Evolutionary conservation across 768 basidiomycete genomes (phyloP), one percentile per base, ranked within the genome.

Genomic region (Boletus rex-veris): DNA sequence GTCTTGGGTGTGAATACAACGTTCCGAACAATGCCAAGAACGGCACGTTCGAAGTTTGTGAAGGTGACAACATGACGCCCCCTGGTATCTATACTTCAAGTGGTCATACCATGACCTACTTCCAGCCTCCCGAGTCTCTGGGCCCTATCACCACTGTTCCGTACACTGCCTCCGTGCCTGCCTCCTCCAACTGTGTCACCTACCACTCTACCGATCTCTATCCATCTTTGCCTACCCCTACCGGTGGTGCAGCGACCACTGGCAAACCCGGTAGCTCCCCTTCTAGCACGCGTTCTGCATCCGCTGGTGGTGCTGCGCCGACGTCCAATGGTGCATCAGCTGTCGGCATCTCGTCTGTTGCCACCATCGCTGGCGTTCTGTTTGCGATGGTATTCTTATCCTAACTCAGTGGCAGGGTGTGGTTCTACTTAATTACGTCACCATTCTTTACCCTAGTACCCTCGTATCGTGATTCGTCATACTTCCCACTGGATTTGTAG

Each of bases 1-100:
- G 84, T 53, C 84, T 90, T 47, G 90, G 91, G 10, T 85, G 86
- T 60, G 63, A 57, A 3, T 90, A 83, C 75, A 92, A 90, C 66
- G 84, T 80, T 16, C 90, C 90, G 15, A 82, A 79, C 67, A 69
- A 74, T 33, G 85, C 86, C 35, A 66, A 77, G 45, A 73, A 83
- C 42, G 80, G 78, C 28, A 73, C 74, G 0, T 92, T 88, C 71
- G 80, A 83, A 53, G 71, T 76, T 8, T 92, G 90, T 72, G 64
- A 79, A 9, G 82, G 83, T 21, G 86, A 88, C n/a, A 73, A 80
- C 64, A 82, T 84, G 74, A 74, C 76, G 15, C 76, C 75, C 48
- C 82, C 83, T 8, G 88, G 88, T 45, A 60, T 76, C 49, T 80
- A 77, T 64, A 69, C 69, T 11, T 45, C 62, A 7, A 60, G 67